Percentiles rank a stretch among this genome's conserved stretches.
These are phyloP conservation scores for Mallotus repandus DNA, from an alignment of 441 rosid genomes.

Conservation along the genomic window DNA sequence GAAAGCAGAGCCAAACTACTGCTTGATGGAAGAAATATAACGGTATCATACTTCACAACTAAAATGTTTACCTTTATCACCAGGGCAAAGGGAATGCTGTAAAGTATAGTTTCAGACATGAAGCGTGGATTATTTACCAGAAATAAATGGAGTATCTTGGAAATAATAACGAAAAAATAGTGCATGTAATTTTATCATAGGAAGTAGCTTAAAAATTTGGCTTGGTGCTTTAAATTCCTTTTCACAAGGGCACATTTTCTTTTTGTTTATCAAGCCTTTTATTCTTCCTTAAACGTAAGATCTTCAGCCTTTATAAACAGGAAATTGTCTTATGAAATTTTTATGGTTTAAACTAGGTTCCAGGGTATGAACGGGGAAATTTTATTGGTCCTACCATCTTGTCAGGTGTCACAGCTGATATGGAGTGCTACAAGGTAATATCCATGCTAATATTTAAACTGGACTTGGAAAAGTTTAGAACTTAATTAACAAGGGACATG, in stretches of 20 bases:
- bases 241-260: not conserved
- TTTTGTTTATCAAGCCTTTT: slow-evolving; percentile 9
- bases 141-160: not conserved
- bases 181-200: not conserved
- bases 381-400: slow-evolving; percentile 90
- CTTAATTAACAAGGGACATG: too few species aligned
- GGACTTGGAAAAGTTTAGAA: not conserved
- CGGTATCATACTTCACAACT: slow-evolving; percentile 40
- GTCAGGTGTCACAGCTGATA: slow-evolving; percentile 73
- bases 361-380: slow-evolving; percentile 80
- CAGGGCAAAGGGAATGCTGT: too few species aligned
- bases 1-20: slow-evolving; percentile 73
- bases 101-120: not conserved
- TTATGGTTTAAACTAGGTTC: slow-evolving; percentile 58
- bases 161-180: not conserved
- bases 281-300: slow-evolving; percentile 4
- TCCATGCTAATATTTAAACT: slow-evolving; percentile 6
- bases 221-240: slow-evolving; percentile 1
- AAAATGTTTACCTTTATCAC: not conserved
- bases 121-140: not conserved
- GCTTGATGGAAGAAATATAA: slow-evolving; percentile 83
- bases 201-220: not conserved
- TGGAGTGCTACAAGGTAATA: slow-evolving; percentile 93
- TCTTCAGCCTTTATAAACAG: not conserved
- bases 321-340: slow-evolving; percentile 11